Conservation (phyloP, 805 yeast species). For the Myxozyma melibiosi region DNA sequence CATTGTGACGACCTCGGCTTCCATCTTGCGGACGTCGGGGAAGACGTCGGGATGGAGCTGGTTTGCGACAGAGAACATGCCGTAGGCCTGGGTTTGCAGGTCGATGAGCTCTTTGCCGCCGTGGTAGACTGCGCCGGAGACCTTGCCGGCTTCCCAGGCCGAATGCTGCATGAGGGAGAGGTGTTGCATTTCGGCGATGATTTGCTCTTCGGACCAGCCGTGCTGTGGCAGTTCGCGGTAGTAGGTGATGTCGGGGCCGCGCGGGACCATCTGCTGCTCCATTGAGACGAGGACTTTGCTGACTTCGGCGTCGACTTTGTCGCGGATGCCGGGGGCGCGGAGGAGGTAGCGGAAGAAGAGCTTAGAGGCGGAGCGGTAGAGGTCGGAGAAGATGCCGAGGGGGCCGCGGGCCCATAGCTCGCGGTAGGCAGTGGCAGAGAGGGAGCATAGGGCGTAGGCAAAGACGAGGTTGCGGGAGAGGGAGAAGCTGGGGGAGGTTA, state of each 20-base stretch:
- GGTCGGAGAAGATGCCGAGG: conserved; percentile 12
- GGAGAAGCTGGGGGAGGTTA: background rate
- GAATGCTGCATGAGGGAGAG: conserved; percentile 56
- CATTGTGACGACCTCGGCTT: conserved; percentile 92
- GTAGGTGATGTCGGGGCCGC: conserved; percentile 46
- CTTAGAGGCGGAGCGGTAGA: conserved; percentile 12
- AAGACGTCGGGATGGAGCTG: conserved; percentile 97
- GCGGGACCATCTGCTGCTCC: conserved; percentile 60
- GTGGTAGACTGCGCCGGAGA: conserved; percentile 95
- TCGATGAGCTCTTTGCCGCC: conserved; percentile 80
- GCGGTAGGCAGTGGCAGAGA: conserved; percentile 15
- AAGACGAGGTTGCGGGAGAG: conserved; percentile 4
- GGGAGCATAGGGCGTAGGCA: conserved; percentile 8
- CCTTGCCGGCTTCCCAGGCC: conserved; percentile 81
- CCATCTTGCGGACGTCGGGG: conserved; percentile 96
- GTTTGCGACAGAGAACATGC: conserved; percentile 80
- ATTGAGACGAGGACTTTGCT: conserved; percentile 50
- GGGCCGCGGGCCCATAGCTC: conserved; percentile 38
- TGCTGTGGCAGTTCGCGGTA: conserved; percentile 53
- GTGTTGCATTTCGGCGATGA: conserved; percentile 55
- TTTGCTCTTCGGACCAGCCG: conserved; percentile 56
- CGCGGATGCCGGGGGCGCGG: conserved; percentile 55
- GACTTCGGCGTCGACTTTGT: conserved; percentile 65
- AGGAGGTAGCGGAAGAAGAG: conserved; percentile 37
- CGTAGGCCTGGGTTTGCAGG: conserved; percentile 76